These are phyloP conservation scores for Alternaria infectoria DNA, from an alignment of 2,329 filamentous ascomycete species.

Conservation along the genomic window DNA sequence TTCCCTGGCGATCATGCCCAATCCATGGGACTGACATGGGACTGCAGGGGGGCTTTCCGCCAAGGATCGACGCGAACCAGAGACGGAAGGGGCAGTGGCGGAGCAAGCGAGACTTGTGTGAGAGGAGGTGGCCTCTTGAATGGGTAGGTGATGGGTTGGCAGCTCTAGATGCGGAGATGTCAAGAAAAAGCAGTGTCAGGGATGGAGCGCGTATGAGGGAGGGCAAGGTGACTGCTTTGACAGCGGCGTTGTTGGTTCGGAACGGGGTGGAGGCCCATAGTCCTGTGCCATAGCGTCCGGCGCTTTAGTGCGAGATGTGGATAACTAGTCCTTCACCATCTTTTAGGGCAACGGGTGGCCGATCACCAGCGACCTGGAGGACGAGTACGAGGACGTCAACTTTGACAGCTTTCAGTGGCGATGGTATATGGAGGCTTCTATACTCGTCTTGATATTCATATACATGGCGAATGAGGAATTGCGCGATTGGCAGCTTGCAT, in stretches of 20 bases:
- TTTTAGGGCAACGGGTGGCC: slow-evolving; percentile 17
- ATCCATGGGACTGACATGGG: slow-evolving; percentile 9
- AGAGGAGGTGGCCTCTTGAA: background rate
- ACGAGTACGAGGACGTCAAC: background rate
- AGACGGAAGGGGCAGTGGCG: background rate
- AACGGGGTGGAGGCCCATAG: slow-evolving; percentile 16
- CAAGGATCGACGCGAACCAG: slow-evolving; percentile 13
- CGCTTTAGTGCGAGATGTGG: slow-evolving; percentile 7
- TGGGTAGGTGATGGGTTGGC: background rate
- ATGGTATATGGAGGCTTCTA: background rate
- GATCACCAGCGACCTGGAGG: slow-evolving; percentile 6
- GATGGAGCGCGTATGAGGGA: background rate
- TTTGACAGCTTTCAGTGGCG: background rate
- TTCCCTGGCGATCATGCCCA: slow-evolving; percentile 15
- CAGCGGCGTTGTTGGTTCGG: slow-evolving; percentile 11
- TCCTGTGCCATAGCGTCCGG: slow-evolving; percentile 4
- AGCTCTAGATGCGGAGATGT: background rate
- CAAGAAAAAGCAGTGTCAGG: slow-evolving; percentile 4
- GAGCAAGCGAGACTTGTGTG: background rate
- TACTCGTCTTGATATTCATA: background rate
- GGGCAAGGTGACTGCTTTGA: slow-evolving; percentile 11
- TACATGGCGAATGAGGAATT: background rate
- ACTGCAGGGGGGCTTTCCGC: slow-evolving; percentile 16
- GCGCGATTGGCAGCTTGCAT: background rate
- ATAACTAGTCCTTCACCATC: slow-evolving; percentile 11